Evolutionary conservation across 352 stramenopile species (phyloP).

Genomic region (Pythium aquatile): DNA sequence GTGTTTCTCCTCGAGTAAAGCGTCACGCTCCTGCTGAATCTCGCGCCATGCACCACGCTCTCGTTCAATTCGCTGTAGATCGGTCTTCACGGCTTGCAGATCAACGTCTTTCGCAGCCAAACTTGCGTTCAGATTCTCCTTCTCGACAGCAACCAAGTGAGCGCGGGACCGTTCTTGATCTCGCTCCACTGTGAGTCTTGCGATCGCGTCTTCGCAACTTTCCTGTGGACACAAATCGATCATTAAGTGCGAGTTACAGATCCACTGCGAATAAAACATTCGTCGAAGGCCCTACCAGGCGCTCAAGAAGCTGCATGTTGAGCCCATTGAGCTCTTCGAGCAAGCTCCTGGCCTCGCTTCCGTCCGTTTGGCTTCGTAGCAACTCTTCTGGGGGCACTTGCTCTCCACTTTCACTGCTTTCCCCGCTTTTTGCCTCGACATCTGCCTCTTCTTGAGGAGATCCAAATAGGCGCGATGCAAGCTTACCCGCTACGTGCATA

Average conservation of each 20-base stretch:
- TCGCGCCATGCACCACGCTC: slow-evolving; percentile 75
- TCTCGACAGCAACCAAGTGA: slow-evolving; percentile 61
- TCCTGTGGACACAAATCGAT: slow-evolving; percentile 37
- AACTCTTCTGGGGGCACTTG: slow-evolving; percentile 19
- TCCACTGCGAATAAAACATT: no score
- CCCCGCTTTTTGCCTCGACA: background rate
- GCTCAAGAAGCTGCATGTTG: slow-evolving; percentile 82
- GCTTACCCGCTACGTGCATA: slow-evolving; percentile 56
- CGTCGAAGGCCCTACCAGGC: slow-evolving; percentile 40
- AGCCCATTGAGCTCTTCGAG: slow-evolving; percentile 81
- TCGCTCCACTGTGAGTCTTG: slow-evolving; percentile 67
- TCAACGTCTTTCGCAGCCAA: slow-evolving; percentile 53
- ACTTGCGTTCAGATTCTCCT: slow-evolving; percentile 52
- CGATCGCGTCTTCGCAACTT: slow-evolving; percentile 67
- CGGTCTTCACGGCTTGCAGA: slow-evolving; percentile 41
- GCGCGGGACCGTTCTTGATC: slow-evolving; percentile 72
- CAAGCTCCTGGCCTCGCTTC: slow-evolving; percentile 61
- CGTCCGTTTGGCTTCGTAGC: slow-evolving; percentile 26
- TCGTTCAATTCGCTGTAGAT: slow-evolving; percentile 69
- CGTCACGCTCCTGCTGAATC: slow-evolving; percentile 78
- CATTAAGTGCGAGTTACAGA: no score
- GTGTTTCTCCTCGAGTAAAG: slow-evolving; percentile 80
- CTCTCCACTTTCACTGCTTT: background rate
- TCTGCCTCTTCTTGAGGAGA: slow-evolving; percentile 23
- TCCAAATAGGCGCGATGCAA: slow-evolving; percentile 71